phyloP scores from a whole-genome alignment of 768 basidiomycete species.

The Suillus paluster region DNA sequence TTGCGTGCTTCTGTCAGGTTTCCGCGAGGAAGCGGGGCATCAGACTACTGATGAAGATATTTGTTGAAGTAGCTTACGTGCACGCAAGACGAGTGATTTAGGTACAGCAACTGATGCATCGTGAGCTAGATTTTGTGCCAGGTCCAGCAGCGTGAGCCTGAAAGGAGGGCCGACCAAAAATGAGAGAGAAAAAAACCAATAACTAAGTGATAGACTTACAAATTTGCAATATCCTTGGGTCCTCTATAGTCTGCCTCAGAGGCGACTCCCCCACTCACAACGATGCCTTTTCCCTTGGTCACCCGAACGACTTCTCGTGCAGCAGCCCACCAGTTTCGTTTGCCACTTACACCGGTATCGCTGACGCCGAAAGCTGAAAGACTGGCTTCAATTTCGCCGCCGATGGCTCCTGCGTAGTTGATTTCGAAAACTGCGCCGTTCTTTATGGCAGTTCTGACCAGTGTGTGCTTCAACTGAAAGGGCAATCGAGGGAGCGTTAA shows the following conservation, averaged over 20 bases:
- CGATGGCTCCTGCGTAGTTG: slow-evolving; percentile 70
- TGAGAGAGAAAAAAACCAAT: background rate
- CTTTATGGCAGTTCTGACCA: slow-evolving; percentile 77
- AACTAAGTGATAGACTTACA: background rate
- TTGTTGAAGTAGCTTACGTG: slow-evolving; percentile 56
- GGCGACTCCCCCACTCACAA: slow-evolving; percentile 70
- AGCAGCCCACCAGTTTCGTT: slow-evolving; percentile 85
- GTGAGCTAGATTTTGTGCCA: slow-evolving; percentile 71
- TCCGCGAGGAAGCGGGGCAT: background rate
- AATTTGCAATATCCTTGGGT: slow-evolving; percentile 52
- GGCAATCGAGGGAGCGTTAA: slow-evolving; percentile 77
- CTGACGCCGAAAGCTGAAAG: slow-evolving; percentile 51
- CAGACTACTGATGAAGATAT: background rate
- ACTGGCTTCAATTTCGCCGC: slow-evolving; percentile 57
- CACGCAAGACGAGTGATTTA: slow-evolving; percentile 70
- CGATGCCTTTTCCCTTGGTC: slow-evolving; percentile 76
- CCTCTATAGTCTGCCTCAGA: slow-evolving; percentile 65
- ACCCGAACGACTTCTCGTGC: slow-evolving; percentile 77
- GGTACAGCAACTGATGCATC: slow-evolving; percentile 61
- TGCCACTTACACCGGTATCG: slow-evolving; percentile 57
- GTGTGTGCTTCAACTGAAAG: slow-evolving; percentile 69
- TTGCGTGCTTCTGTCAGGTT: slow-evolving; percentile 69
- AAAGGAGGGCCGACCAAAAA: background rate
- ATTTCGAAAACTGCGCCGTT: slow-evolving; percentile 87
- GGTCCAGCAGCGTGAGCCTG: slow-evolving; percentile 68